Base-by-base conservation (phyloP, 768 basidiomycete species). In the Peribolospora baueri region DNA sequence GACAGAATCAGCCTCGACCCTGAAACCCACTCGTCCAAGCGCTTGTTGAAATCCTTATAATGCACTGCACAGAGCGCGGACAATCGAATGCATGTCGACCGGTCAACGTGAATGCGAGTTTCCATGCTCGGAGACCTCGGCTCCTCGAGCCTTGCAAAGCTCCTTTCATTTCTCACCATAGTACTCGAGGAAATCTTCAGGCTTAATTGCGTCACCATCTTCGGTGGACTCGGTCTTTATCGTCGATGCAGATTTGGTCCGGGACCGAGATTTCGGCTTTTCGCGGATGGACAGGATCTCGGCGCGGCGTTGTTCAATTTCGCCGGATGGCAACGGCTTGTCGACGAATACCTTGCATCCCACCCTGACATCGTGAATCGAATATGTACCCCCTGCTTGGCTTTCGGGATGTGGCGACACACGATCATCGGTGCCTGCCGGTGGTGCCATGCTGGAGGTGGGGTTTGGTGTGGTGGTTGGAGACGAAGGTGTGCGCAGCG, bases 21-120 rank as follows among this genome's bases (percentile, higher is more conserved):
- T 10, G 82, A 70, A 36, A 98, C 81, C 93, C 93, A 98, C 54
- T 93, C 93, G 65, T 98, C 93, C 46, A 97, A 73, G 59, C 93
- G 88, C 64, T 98, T 98, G 73, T 98, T 98, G 75, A 95, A 97
- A 60, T 85, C 79, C 62, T 95, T 87, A 81, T 91, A 98, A 65
- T 98, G 93, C 14, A 97, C 86, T 25, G 25, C 25, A 25, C 25
- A 25, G 25, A 25, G 25, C 25, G 25, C 25, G 64, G 97, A 98
- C 72, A 79, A 97, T 67, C 97, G 90, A 25, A 60, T 55, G 4
- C 46, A 42, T 42, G 58, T 58, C 48, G 76, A 73, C 51, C 74
- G 72, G 58, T 72, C 71, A 46, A 69, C 69, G 57, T 69, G 62
- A 2, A 56, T 60, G 56, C 5, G 63, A 61, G 40, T 42, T 59